Evolutionary conservation across 768 basidiomycete species (phyloP).

Genomic region (Tylopilus vinaceipallidus): DNA sequence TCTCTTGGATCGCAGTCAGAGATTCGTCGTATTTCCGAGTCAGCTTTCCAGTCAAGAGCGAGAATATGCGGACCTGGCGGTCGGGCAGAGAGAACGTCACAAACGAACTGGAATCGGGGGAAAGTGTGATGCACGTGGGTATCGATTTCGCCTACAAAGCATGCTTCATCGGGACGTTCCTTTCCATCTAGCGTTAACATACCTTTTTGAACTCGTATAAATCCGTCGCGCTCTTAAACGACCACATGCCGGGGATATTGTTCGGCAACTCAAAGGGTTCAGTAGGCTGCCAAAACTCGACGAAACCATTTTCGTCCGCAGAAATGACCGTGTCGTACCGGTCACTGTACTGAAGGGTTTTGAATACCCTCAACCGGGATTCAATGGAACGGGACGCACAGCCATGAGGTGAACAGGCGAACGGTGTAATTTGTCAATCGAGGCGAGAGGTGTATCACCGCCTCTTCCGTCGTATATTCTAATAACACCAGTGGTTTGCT

Average conservation of each 20-base stretch:
- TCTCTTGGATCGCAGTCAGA: conserved; percentile 88
- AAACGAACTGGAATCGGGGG: conserved; percentile 86
- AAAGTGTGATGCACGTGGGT: conserved; percentile 89
- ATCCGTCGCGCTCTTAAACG: conserved; percentile 88
- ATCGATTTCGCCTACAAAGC: conserved; percentile 75
- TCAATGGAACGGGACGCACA: conserved; percentile 44
- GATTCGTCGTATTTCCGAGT: conserved; percentile 95
- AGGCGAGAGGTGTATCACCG: conserved; percentile 71
- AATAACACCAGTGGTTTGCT: conserved; percentile 69
- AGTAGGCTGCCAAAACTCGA: conserved; percentile 93
- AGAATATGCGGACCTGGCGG: conserved; percentile 92
- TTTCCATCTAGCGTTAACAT: conserved; percentile 3
- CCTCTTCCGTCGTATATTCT: conserved; percentile 93
- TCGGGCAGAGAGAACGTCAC: conserved; percentile 93
- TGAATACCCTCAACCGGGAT: not conserved
- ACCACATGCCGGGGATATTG: conserved; percentile 78
- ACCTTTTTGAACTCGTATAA: conserved; percentile 99
- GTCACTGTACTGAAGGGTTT: conserved; percentile 72
- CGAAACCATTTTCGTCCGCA: conserved; percentile 90
- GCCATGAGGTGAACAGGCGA: conserved; percentile 90
- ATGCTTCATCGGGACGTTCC: conserved; percentile 1
- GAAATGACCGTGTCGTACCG: conserved; percentile 89
- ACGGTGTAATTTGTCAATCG: conserved; percentile 75
- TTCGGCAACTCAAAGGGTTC: conserved; percentile 88
- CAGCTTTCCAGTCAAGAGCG: conserved; percentile 85